Evolutionary conservation across 108 stramenopile species (phyloP).

Genomic region (Schizochytrium sp.): DNA sequence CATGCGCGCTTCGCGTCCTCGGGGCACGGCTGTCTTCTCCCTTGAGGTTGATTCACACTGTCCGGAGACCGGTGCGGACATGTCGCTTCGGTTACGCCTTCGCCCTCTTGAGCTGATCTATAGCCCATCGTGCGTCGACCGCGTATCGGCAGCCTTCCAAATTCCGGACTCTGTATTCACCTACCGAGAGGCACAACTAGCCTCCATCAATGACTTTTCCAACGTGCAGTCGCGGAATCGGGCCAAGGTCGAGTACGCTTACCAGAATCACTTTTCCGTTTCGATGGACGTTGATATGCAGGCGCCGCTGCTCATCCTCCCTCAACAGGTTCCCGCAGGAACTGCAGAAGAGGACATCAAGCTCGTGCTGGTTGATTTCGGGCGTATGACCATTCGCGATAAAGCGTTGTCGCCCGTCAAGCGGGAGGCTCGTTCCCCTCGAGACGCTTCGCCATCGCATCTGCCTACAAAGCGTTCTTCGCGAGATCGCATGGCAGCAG

Average conservation of each 20-base stretch:
- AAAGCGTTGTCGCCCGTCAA: not conserved
- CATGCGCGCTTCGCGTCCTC: not conserved
- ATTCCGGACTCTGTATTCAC: not conserved
- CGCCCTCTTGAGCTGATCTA: not conserved
- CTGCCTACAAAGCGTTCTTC: not conserved
- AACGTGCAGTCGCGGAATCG: not conserved
- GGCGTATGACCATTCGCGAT: not conserved
- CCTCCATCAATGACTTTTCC: not conserved
- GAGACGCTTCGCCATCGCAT: not conserved
- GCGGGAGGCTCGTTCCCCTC: not conserved
- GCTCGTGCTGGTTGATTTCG: not conserved
- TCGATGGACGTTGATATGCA: conserved; percentile 18
- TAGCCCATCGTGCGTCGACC: not conserved
- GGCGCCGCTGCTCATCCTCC: not conserved
- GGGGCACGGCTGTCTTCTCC: not conserved
- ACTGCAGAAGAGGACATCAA: not conserved
- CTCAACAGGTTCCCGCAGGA: not conserved
- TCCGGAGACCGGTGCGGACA: not conserved
- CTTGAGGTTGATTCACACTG: not conserved
- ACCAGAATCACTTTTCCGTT: not conserved
- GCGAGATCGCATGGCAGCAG: not conserved
- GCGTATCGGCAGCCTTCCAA: not conserved
- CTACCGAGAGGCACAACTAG: not conserved
- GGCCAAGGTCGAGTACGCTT: not conserved
- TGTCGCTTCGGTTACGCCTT: not conserved